phyloP scores from a whole-genome alignment of 1,139 yeast genomes.

The Spencermartinsiella ligniputridi region DNA sequence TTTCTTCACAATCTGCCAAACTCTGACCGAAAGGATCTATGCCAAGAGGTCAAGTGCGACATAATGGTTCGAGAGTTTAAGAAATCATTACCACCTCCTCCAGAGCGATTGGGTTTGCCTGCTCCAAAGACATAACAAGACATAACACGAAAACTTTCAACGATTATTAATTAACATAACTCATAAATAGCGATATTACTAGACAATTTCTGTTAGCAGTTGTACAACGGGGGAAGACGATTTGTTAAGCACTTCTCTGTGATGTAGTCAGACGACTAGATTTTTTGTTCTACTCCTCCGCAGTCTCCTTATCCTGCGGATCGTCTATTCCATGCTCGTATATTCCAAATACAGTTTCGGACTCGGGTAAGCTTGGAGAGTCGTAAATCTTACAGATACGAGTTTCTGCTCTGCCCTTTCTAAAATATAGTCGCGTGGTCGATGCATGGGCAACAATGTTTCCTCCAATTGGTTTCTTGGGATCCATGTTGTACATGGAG shows the following conservation, averaged over 20 bases:
- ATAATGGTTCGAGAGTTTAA: slow-evolving; percentile 80
- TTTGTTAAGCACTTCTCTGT: too few species aligned
- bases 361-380: slow-evolving; percentile 92
- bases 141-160: background rate
- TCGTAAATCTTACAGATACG: slow-evolving; percentile 93
- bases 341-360: slow-evolving; percentile 92
- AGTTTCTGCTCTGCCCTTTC: slow-evolving; percentile 87
- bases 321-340: slow-evolving; percentile 97
- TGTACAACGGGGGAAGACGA: too few species aligned
- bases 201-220: too few species aligned
- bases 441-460: slow-evolving; percentile 96
- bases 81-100: slow-evolving; percentile 42
- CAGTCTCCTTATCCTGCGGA: slow-evolving; percentile 72
- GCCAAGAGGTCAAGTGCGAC: slow-evolving; percentile 75
- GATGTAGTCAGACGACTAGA: too few species aligned
- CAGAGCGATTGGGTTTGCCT: slow-evolving; percentile 33
- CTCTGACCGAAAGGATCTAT: slow-evolving; percentile 58
- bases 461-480: slow-evolving; percentile 99
- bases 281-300: background rate
- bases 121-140: slow-evolving; percentile 29
- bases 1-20: slow-evolving; percentile 66
- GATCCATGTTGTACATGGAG: slow-evolving; percentile 84
- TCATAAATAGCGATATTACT: too few species aligned
- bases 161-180: background rate
- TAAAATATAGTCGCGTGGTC: slow-evolving; percentile 83